Conservation (phyloP, 2,329 filamentous ascomycete genomes). For the Phaeosphaeriaceae sp. region DNA sequence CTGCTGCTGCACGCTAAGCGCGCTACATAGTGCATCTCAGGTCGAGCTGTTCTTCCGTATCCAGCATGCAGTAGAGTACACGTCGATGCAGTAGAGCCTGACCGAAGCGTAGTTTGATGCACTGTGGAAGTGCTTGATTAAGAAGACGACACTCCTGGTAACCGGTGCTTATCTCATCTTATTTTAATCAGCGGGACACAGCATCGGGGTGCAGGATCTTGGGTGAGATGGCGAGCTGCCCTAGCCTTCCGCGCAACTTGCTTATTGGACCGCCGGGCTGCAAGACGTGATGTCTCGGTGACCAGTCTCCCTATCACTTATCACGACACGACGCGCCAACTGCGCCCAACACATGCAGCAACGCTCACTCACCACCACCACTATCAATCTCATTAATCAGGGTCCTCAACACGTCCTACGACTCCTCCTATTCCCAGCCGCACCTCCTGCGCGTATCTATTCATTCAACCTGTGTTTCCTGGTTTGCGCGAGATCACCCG, state of each 20-base stretch:
- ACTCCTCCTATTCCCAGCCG: constrained; percentile 17
- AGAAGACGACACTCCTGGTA: not conserved
- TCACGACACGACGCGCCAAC: not conserved
- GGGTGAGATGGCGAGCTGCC: not conserved
- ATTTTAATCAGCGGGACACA: not conserved
- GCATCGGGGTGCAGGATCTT: not conserved
- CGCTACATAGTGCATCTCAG: constrained; percentile 1
- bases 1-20: not conserved
- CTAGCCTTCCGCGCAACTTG: not conserved
- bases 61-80: not conserved
- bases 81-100: not conserved
- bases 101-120: not conserved
- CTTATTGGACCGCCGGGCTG: not conserved
- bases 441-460: constrained; percentile 1
- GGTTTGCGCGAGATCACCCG: not conserved
- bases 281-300: not conserved
- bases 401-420: constrained; percentile 12
- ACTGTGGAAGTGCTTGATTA: not conserved
- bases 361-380: not conserved
- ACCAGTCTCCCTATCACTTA: constrained; percentile 2
- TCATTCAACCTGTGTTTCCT: not conserved
- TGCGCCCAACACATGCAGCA: not conserved
- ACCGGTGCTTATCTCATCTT: not conserved
- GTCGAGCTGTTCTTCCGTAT: not conserved
- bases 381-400: not conserved